phyloP scores from a whole-genome alignment of 352 stramenopile genomes.

The Hyaloperonospora arabidopsidis region DNA sequence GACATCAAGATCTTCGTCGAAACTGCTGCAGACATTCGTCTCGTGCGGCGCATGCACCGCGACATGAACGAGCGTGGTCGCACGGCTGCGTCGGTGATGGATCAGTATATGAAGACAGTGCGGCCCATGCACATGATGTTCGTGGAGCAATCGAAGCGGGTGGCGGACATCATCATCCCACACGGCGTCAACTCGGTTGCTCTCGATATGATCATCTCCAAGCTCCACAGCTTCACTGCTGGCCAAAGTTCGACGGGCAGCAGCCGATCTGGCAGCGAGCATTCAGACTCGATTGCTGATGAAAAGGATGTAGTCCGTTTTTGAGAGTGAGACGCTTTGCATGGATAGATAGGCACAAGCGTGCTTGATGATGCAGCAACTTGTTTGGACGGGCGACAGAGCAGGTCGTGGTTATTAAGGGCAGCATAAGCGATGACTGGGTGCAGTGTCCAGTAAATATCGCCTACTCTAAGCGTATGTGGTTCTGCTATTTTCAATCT shows the following conservation, averaged over 20 bases:
- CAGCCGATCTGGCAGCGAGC: conserved; percentile 37
- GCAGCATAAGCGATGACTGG: too few species aligned
- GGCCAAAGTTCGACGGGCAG: conserved; percentile 30
- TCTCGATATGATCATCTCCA: conserved; percentile 90
- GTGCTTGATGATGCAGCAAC: conserved; percentile 17
- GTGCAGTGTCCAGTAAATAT: too few species aligned
- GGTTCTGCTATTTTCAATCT: too few species aligned
- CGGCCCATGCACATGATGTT: conserved; percentile 98
- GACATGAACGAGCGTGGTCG: conserved; percentile 93
- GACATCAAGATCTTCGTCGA: conserved; percentile 98
- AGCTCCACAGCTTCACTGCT: conserved; percentile 73
- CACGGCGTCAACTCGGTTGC: conserved; percentile 90
- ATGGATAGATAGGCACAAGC: conserved; percentile 13
- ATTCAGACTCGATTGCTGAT: conserved; percentile 41
- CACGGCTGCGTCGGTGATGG: conserved; percentile 90
- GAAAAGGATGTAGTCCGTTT: conserved; percentile 19
- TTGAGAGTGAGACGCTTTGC: conserved; percentile 17
- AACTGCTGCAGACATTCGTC: conserved; percentile 90
- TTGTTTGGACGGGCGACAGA: conserved; percentile 4
- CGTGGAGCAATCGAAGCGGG: conserved; percentile 93
- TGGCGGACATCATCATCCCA: conserved; percentile 93
- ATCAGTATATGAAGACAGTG: conserved; percentile 96
- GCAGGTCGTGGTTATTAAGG: too few species aligned
- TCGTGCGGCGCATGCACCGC: conserved; percentile 88
- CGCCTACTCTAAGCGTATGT: too few species aligned